Percentiles rank a stretch among this genome's conserved stretches.
phyloP scores from a whole-genome alignment of 306 rosid genomes.

The Vachellia collinsii region DNA sequence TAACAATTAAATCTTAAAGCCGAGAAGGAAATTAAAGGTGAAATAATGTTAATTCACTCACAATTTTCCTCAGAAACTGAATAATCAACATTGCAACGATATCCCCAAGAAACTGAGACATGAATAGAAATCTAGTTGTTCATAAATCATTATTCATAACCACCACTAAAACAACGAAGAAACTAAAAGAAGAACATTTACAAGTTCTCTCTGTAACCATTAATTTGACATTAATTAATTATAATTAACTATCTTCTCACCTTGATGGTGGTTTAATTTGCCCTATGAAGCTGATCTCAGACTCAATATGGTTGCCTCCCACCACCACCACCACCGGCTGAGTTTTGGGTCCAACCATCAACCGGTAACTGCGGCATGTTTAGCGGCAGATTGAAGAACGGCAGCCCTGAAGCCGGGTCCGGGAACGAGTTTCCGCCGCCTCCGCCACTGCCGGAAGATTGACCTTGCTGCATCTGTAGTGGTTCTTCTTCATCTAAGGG shows the following conservation, averaged over 20 bases:
- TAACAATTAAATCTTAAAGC: slow-evolving; percentile 40
- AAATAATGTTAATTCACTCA: slow-evolving; percentile 31
- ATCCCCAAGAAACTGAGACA: slow-evolving; percentile 29
- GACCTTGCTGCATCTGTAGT: no score
- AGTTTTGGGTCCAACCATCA: slow-evolving; percentile 79
- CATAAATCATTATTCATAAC: slow-evolving; percentile 15
- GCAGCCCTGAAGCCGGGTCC: slow-evolving; percentile 61
- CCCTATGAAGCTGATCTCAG: slow-evolving; percentile 39
- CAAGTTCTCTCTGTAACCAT: slow-evolving; percentile 27
- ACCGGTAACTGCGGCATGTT: slow-evolving; percentile 74
- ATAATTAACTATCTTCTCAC: slow-evolving; percentile 43
- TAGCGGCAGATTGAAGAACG: slow-evolving; percentile 80
- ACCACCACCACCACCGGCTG: slow-evolving; percentile 45
- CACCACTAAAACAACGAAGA: neutral
- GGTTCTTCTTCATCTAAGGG: no score
- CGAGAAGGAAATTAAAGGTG: slow-evolving; percentile 28
- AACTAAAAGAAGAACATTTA: slow-evolving; percentile 30
- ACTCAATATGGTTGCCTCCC: slow-evolving; percentile 58
- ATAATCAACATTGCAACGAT: slow-evolving; percentile 37
- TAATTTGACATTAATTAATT: slow-evolving; percentile 9
- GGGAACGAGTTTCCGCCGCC: neutral
- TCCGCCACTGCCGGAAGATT: neutral
- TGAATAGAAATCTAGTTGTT: slow-evolving; percentile 32
- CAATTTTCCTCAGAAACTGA: slow-evolving; percentile 45
- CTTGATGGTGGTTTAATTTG: slow-evolving; percentile 43